Conservation (phyloP, 495 filamentous ascomycete genomes). For the Aspergillus affinis region DNA sequence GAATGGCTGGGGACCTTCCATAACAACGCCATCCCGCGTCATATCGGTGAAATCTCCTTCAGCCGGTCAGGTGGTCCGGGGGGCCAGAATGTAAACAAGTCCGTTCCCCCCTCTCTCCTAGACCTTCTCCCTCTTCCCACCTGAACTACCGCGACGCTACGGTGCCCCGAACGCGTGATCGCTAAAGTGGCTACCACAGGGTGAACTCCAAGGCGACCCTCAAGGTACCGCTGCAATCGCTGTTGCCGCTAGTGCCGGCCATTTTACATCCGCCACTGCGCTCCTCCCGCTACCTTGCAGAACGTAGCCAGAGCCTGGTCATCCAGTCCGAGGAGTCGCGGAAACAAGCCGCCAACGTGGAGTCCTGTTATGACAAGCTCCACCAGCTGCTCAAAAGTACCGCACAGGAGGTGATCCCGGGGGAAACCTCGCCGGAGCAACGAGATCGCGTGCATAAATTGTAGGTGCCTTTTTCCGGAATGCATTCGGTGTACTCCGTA, state of each 20-base stretch:
- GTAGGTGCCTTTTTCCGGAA: conserved; percentile 43
- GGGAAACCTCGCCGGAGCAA: conserved; percentile 63
- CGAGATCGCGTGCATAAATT: conserved; percentile 59
- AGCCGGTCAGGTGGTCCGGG: conserved; percentile 90
- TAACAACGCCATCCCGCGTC: conserved; percentile 61
- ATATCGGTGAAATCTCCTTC: conserved; percentile 65
- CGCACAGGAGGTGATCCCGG: conserved; percentile 56
- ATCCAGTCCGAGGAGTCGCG: conserved; percentile 68
- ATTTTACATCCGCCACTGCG: conserved; percentile 64
- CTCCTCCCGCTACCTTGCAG: conserved; percentile 67
- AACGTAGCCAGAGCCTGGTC: conserved; percentile 59
- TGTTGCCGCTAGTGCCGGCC: conserved; percentile 64
- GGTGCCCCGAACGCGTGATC: not conserved
- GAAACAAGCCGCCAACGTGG: conserved; percentile 63
- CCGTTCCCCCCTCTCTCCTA: conserved; percentile 28
- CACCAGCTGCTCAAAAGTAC: conserved; percentile 54
- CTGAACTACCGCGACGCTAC: conserved; percentile 1
- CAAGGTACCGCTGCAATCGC: conserved; percentile 55
- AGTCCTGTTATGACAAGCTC: conserved; percentile 63
- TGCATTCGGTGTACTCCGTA: not conserved
- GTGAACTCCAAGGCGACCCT: conserved; percentile 91
- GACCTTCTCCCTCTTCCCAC: not conserved
- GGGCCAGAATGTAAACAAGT: conserved; percentile 98
- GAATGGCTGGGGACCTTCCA: conserved; percentile 72
- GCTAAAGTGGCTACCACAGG: conserved; percentile 42